These are phyloP conservation scores for Chaetomium cochliodes DNA, from an alignment of 495 filamentous ascomycete species.

Conservation along the genomic window DNA sequence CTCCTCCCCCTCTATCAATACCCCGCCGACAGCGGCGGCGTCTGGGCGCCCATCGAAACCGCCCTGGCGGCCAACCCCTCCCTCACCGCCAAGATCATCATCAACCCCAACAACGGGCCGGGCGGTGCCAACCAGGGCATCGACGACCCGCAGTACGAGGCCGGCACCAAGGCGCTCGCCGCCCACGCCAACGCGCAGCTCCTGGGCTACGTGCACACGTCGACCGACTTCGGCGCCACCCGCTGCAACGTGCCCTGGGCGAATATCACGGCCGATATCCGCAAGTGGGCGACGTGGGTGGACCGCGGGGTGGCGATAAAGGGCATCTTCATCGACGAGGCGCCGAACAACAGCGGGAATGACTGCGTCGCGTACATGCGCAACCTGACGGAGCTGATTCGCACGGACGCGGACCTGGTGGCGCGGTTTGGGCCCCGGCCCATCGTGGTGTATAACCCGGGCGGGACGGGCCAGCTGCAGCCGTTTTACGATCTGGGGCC, in stretches of 20 bases:
- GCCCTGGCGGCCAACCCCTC: slow-evolving; percentile 38
- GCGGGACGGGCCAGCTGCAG: slow-evolving; percentile 17
- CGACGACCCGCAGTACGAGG: slow-evolving; percentile 19
- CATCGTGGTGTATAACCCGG: slow-evolving; percentile 24
- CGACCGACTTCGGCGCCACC: slow-evolving; percentile 26
- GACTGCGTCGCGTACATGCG: slow-evolving; percentile 24
- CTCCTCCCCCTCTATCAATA: slow-evolving; percentile 54
- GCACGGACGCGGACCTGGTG: slow-evolving; percentile 8
- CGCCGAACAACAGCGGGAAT: slow-evolving; percentile 16
- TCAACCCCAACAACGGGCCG: slow-evolving; percentile 52
- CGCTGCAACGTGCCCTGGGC: slow-evolving; percentile 30
- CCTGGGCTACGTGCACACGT: slow-evolving; percentile 52
- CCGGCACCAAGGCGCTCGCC: slow-evolving; percentile 42
- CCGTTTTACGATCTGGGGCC: slow-evolving; percentile 18
- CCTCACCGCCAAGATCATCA: slow-evolving; percentile 44
- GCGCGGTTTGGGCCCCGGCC: not conserved
- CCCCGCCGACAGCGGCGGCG: slow-evolving; percentile 33
- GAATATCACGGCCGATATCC: slow-evolving; percentile 41
- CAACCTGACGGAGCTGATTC: slow-evolving; percentile 15
- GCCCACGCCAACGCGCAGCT: slow-evolving; percentile 45
- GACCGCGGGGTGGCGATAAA: slow-evolving; percentile 29
- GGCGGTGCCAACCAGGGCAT: slow-evolving; percentile 28
- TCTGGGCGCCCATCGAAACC: slow-evolving; percentile 44
- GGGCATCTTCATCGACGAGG: slow-evolving; percentile 34
- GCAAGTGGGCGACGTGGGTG: slow-evolving; percentile 45